These are phyloP conservation scores for Polychaeton citri DNA, from an alignment of 2,329 filamentous ascomycete genomes.

Conservation along the genomic window DNA sequence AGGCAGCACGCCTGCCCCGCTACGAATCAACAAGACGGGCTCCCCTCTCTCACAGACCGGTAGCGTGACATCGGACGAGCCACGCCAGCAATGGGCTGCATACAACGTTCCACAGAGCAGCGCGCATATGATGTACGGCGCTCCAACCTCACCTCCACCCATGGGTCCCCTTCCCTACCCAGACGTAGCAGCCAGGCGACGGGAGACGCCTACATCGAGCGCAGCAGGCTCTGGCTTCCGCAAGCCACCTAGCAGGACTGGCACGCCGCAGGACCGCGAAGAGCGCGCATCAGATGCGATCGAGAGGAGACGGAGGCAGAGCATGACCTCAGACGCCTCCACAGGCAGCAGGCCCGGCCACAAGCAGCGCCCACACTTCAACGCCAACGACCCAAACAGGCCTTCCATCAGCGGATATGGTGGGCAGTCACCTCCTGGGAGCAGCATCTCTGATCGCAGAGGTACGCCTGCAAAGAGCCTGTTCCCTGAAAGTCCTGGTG, in stretches of 20 bases:
- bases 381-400: slow-evolving; percentile 35
- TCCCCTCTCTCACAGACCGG: slow-evolving; percentile 4
- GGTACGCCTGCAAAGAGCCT: slow-evolving; percentile 64
- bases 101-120: slow-evolving; percentile 18
- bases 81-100: slow-evolving; percentile 20
- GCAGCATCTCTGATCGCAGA: slow-evolving; percentile 65
- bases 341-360: slow-evolving; percentile 11
- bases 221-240: slow-evolving; percentile 2
- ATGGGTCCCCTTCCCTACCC: slow-evolving; percentile 18
- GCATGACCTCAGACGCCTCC: slow-evolving; percentile 18
- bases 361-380: slow-evolving; percentile 28
- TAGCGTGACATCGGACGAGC: slow-evolving; percentile 6
- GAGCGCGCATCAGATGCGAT: slow-evolving; percentile 10
- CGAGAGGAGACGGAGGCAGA: slow-evolving; percentile 11
- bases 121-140: slow-evolving; percentile 13
- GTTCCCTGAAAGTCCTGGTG: slow-evolving; percentile 65
- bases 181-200: slow-evolving; percentile 12
- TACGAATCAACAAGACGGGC: slow-evolving; percentile 18
- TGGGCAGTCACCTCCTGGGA: slow-evolving; percentile 19
- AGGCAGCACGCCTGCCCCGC: slow-evolving; percentile 13
- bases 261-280: slow-evolving; percentile 14
- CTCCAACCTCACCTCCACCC: slow-evolving; percentile 19
- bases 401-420: slow-evolving; percentile 35
- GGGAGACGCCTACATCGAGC: slow-evolving; percentile 8
- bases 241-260: slow-evolving; percentile 10